phyloP scores from a whole-genome alignment of 139 green algal species.

The Chlamydomonas sp. region DNA sequence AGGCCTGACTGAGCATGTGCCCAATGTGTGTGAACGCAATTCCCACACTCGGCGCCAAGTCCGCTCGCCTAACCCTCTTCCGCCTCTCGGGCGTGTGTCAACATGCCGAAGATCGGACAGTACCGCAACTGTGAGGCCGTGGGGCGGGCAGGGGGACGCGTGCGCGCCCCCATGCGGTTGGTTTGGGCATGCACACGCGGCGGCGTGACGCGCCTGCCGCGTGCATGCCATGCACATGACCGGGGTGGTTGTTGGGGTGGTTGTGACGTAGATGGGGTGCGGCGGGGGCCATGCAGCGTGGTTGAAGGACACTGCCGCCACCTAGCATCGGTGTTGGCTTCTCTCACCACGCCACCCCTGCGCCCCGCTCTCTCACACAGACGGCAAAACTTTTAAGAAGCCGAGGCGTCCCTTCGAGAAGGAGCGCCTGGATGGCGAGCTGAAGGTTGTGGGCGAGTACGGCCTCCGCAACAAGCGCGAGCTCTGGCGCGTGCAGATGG shows the following conservation, averaged over 20 bases:
- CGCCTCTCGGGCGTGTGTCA: constrained; percentile 16
- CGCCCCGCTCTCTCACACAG: constrained; percentile 32
- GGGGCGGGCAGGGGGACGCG: too few species aligned
- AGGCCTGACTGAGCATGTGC: too few species aligned
- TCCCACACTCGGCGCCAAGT: too few species aligned
- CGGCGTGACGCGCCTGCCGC: too few species aligned
- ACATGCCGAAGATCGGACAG: constrained; percentile 75
- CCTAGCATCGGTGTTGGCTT: not conserved
- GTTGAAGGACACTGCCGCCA: not conserved
- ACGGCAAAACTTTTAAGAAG: constrained; percentile 99
- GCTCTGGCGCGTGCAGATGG: constrained; percentile 96
- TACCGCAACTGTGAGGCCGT: constrained; percentile 87
- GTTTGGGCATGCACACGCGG: too few species aligned
- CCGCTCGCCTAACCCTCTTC: not conserved
- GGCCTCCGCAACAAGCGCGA: constrained; percentile 99
- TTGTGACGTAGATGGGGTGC: not conserved
- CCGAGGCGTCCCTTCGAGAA: constrained; percentile 98
- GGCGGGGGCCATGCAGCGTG: not conserved
- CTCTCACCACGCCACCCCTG: not conserved
- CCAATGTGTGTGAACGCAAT: too few species aligned
- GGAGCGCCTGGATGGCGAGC: constrained; percentile 95
- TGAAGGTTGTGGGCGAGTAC: constrained; percentile 99
- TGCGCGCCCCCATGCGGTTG: too few species aligned
- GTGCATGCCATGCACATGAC: too few species aligned
- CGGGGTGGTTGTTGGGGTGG: not conserved